A percentile compares a stretch with the other conserved stretches of the same genome.
Evolutionary conservation across 495 filamentous ascomycete species (phyloP).

Genomic region (Hypoxylon intermedium): DNA sequence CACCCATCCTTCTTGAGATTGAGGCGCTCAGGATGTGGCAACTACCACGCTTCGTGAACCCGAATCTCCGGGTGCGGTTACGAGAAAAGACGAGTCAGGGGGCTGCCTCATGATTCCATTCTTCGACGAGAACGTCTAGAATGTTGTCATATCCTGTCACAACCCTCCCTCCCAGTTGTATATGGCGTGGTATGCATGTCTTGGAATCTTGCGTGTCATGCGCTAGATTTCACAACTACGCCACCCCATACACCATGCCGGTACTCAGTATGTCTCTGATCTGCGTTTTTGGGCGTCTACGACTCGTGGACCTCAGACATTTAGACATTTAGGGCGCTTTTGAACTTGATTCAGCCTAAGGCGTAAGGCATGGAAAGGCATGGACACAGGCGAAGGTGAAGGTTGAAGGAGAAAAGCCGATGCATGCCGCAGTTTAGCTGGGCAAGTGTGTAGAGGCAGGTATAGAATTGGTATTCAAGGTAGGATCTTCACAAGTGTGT

Average conservation of each 20-base stretch:
- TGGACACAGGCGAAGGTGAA: neutral
- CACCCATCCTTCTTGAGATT: constrained; percentile 8
- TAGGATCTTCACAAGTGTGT: too few relatives aligned
- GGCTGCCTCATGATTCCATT: constrained; percentile 14
- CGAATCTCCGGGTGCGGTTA: neutral
- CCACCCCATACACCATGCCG: constrained; percentile 33
- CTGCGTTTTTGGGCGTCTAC: constrained; percentile 4
- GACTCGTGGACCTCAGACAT: constrained; percentile 20
- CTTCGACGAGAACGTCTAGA: neutral
- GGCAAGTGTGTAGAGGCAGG: neutral
- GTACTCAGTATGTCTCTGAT: constrained; percentile 29
- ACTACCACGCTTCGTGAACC: constrained; percentile 11
- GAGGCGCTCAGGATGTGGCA: constrained; percentile 10
- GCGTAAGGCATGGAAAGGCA: neutral
- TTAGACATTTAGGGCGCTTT: neutral
- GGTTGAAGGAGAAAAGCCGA: constrained; percentile 25
- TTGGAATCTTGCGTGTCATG: constrained; percentile 20
- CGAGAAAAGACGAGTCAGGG: neutral
- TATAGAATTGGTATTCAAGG: neutral
- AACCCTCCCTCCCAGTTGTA: neutral
- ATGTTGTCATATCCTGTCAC: constrained; percentile 16
- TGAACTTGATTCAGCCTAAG: constrained; percentile 7
- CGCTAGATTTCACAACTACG: constrained; percentile 14
- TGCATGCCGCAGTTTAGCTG: neutral
- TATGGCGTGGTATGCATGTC: constrained; percentile 5